A percentile compares a stretch with the other conserved stretches of the same genome.
phyloP scores from a whole-genome alignment of 176 grass and related monocot genomes.

The Oryza meyeriana region DNA sequence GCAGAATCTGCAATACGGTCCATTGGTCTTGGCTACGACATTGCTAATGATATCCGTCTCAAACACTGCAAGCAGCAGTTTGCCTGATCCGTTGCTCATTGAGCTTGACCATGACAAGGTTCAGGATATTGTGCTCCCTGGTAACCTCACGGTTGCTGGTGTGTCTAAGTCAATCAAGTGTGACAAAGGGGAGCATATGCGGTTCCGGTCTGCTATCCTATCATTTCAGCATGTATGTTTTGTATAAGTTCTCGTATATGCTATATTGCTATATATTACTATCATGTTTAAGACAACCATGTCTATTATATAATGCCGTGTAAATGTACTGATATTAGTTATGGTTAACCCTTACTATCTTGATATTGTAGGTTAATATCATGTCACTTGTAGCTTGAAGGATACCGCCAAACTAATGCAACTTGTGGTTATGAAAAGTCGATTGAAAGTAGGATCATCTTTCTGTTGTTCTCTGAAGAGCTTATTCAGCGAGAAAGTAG shows the following conservation, averaged over 20 bases:
- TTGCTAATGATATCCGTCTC: conserved; percentile 70
- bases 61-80: conserved; percentile 67
- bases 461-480: not conserved
- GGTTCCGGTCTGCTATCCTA: conserved; percentile 79
- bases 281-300: not conserved
- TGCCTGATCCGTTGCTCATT: conserved; percentile 61
- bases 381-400: not conserved
- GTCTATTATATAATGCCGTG: not conserved
- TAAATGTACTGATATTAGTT: not conserved
- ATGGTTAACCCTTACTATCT: not conserved
- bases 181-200: conserved; percentile 81
- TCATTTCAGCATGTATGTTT: conserved; percentile 83
- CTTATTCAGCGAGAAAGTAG: not conserved
- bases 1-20: conserved; percentile 62
- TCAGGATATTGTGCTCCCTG: conserved; percentile 75
- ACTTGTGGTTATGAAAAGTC: not conserved
- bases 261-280: not conserved
- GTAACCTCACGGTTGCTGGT: conserved; percentile 46
- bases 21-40: conserved; percentile 83
- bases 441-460: not conserved
- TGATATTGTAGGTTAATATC: not conserved
- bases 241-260: not conserved
- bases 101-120: conserved; percentile 53
- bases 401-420: not conserved
- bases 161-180: conserved; percentile 79